Base-by-base conservation (phyloP, 2,329 filamentous ascomycete species). In the Ascochyta clinopodiicola region DNA sequence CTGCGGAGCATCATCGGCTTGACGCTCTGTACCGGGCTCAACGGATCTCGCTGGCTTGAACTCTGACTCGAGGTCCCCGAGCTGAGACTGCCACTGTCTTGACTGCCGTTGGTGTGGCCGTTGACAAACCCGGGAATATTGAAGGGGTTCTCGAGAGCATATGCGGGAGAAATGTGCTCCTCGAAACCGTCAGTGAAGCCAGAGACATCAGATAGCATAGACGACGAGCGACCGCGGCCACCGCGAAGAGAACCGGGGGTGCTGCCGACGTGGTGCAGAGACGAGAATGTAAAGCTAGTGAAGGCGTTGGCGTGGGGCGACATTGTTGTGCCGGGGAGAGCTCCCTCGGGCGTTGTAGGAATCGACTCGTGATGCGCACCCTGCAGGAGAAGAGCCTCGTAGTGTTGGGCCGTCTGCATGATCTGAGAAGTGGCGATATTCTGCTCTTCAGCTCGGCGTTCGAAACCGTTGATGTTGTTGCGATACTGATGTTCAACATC, bases 281-380 rank as follows among this genome's bases (percentile, higher is more conserved):
- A 64, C 1, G 75, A 72, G 54, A 76, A 77, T 35, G 74, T 72
- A 63, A 74, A 76, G 60, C 68, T 72, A 21, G 70, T 67, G 65
- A 74, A 74, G 21, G 72, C 67, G 19, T 66, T 68, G 57, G 62
- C 63, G 44, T 72, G 62, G 42, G 69, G 71, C 57, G 69, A 72
- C 76, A 61, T 75, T 66, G 55, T 78, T 9, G 82, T 84, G 51
- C 83, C 83, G 22, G 84, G 83, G 13, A 86, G 73, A 29, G 81
- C 79, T 25, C 83, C 83, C 72, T 87, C 85, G n/a, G 85, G 85
- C n/a, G 84, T 86, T 0, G 76, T 76, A 29, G 79, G 79, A 36
- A 78, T 75, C 24, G 78, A 77, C 67, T 68, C 61, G 51, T 75
- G 70, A 24, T 73, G 69, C 44, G 61, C 60, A 56, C 78, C 74